Evolutionary conservation across 345 rosid genomes (phyloP), one percentile per base, ranked within the genome.

Genomic region (Gossypium anomalum): DNA sequence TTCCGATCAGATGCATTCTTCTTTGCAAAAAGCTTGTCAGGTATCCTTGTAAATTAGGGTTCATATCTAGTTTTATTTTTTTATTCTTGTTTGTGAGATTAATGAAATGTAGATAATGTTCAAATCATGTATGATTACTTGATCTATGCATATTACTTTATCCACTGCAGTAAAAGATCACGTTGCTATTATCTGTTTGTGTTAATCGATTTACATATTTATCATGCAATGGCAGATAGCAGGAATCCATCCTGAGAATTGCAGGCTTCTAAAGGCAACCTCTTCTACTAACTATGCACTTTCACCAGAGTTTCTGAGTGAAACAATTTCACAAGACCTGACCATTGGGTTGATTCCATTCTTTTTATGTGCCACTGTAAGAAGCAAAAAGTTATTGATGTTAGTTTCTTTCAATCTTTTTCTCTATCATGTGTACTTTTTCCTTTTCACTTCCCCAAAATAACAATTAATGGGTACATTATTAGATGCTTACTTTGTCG

Each of bases 1-100:
- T 45, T 94, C 98, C 65, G 93, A 94, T 83, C 98, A 94, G 81
- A 90, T 97, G 76, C 97, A 94, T 80, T 86, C 97, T 53, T 83
- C 97, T 66, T 62, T 92, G 41, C 92, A 87, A 56, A 94, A 94
- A 79, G 97, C 97, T 51, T 92, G 97, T 77, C 94, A 90, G 97
- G 97, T 94, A 77, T 44, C 78, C 34, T 64, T 47, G 49, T 64
- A 23, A 60, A 70, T 62, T 44, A 38, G 15, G 34, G 19, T 51
- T 47, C 60, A 57, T 57, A n/a, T 65, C 25, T 49, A 23, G 5
- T 45, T 11, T 44, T 66, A 43, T 20, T 45, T 66, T 1, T 64
- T 38, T 64, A 2, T 9, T 48, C 29, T 49, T 68, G 34, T 27
- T 23, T 68, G 20, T 27, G 20, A 22, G 41, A 16, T 68, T 27